Conservation (phyloP, 805 yeast genomes). For the Sugiyamaella chiloensis region DNA sequence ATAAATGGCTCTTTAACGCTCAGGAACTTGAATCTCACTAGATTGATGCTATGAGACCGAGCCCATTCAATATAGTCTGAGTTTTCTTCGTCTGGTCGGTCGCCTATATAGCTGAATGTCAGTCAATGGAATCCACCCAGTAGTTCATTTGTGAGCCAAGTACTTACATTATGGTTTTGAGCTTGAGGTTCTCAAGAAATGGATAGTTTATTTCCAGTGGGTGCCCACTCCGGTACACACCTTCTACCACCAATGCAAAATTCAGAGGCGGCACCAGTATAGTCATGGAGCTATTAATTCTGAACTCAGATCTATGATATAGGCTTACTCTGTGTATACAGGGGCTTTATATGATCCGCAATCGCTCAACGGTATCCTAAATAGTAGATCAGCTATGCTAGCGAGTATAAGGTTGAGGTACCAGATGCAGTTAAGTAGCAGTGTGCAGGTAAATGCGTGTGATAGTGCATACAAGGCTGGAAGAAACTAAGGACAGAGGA, state of each 20-base stretch:
- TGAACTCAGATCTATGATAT: too few relatives aligned
- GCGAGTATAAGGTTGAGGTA: too few relatives aligned
- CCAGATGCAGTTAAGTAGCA: too few relatives aligned
- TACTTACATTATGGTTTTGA: conserved; percentile 73
- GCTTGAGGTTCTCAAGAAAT: conserved; percentile 64
- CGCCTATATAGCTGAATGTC: conserved; percentile 53
- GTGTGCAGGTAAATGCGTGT: too few relatives aligned
- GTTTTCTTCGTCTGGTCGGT: conserved; percentile 45
- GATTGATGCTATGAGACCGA: conserved; percentile 45
- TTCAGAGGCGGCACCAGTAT: conserved; percentile 81
- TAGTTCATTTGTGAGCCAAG: not conserved
- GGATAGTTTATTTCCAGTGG: conserved; percentile 84
- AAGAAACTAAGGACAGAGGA: too few relatives aligned
- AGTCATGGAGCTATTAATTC: too few relatives aligned
- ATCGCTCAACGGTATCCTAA: too few relatives aligned
- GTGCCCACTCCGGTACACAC: conserved; percentile 87
- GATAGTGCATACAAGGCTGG: too few relatives aligned
- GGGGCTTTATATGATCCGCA: too few relatives aligned
- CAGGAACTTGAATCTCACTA: conserved; percentile 62
- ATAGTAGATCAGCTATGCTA: too few relatives aligned
- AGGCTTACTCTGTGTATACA: too few relatives aligned
- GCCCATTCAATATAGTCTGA: conserved; percentile 72
- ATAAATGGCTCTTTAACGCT: conserved; percentile 73
- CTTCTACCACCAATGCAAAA: conserved; percentile 83
- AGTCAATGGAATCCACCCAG: not conserved